Base-by-base conservation (phyloP, 2,329 filamentous ascomycete species). In the Pleurostoma richardsiae region DNA sequence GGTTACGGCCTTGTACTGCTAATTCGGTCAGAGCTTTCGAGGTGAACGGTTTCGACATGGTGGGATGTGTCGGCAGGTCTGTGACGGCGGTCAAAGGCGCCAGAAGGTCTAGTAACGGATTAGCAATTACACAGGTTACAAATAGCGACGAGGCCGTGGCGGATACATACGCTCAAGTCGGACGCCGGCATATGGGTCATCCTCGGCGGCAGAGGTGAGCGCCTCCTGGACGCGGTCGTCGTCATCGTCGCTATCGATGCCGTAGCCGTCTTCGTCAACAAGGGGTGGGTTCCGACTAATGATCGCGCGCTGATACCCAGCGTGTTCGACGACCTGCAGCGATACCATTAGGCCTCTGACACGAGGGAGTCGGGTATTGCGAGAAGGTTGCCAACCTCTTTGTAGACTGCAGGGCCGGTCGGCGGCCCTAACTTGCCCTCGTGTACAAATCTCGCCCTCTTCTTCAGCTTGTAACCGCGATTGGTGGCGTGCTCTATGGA, bases 381-480 rank as follows among this genome's bases (percentile, higher is more conserved):
- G n/a, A 36, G 33, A 36, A n/a, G 8, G 33, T 36, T n/a, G 33
- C 8, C 33, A 36, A 86, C 87, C 77, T 87, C 83, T 66, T 81
- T 86, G 68, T 90, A 89, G 10, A 80, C 77, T 55, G 82, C 77
- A 40, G 83, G 81, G 3, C 85, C 85, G 29, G 76, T 77, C 1
- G 82, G 77, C 29, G 81, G 77, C 40, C 85, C 81, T 52, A 90
- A 72, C 57, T 85, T 82, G 49, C 86, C 86, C 59, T 83, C 76
- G 56, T 80, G 83, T 41, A 86, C 79, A 60, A 88, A 88, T 55
- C 82, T 78, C 40, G 88, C 83, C 56, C 82, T 79, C 64, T 82
- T 86, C 72, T 90, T 88, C 41, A 92, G 73, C 63, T 91, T 92
- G 65, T 89, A 82, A 51, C 86, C 86, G 59, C 87, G 83, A 65